These are phyloP conservation scores for Deuterostichococcus epilithicus DNA, from an alignment of 139 green algal genomes.

Conservation along the genomic window DNA sequence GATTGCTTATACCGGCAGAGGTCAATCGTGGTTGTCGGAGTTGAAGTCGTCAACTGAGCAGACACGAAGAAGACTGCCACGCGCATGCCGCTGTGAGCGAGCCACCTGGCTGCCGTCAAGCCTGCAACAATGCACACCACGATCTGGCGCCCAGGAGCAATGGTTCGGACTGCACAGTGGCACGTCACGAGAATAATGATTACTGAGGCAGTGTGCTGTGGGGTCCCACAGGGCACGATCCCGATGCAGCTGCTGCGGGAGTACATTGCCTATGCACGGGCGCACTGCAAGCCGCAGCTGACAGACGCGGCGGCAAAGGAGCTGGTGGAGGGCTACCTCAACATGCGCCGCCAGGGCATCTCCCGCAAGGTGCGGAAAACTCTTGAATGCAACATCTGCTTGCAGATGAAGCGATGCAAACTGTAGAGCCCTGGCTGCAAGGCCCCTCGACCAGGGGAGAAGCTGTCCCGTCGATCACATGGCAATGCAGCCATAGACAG, in stretches of 20 bases:
- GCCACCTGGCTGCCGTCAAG: too few relatives aligned
- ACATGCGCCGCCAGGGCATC: conserved; percentile 73
- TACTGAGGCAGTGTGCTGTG: background rate
- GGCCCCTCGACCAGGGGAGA: too few relatives aligned
- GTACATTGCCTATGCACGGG: conserved; percentile 86
- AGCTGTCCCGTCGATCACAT: background rate
- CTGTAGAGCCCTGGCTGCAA: background rate
- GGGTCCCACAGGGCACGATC: conserved; percentile 38
- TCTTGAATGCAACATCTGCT: too few relatives aligned
- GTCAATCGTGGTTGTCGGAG: too few relatives aligned
- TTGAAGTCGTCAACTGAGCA: too few relatives aligned
- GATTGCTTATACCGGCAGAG: too few relatives aligned
- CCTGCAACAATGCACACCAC: too few relatives aligned
- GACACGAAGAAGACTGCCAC: too few relatives aligned
- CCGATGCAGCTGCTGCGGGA: conserved; percentile 66
- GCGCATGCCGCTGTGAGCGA: too few relatives aligned
- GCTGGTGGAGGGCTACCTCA: conserved; percentile 77
- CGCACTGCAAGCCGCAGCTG: conserved; percentile 67
- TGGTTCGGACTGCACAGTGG: background rate
- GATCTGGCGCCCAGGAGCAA: background rate
- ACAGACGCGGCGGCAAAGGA: conserved; percentile 66
- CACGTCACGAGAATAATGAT: background rate
- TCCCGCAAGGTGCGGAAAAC: conserved; percentile 52
- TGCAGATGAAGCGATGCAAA: background rate
- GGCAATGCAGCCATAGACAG: too few relatives aligned